Conservation (phyloP, 495 filamentous ascomycete species). For the Cercophora scortea region DNA sequence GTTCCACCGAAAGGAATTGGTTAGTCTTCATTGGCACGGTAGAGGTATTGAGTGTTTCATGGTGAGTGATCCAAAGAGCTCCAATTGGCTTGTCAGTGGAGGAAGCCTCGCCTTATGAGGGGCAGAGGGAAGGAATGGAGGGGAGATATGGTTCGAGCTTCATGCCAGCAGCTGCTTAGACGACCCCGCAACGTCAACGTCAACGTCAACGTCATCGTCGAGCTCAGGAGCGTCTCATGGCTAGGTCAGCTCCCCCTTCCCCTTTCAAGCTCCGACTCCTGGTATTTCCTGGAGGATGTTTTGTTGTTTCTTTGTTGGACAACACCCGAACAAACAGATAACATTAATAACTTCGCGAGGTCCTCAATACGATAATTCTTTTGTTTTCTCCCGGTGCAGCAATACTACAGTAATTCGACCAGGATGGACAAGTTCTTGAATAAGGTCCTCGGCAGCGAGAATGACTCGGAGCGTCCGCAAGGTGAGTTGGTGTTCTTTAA, state of each 20-base stretch:
- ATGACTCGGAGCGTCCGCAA: constrained; percentile 5
- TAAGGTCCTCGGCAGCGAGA: constrained; percentile 8
- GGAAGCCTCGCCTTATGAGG: not conserved
- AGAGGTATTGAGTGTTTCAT: too few relatives aligned
- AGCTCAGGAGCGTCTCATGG: not conserved
- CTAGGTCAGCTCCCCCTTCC: not conserved
- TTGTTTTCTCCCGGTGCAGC: not conserved
- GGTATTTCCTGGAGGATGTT: not conserved
- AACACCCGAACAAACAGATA: too few relatives aligned
- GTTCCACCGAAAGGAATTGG: too few relatives aligned
- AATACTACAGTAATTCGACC: not conserved
- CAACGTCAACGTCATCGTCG: not conserved
- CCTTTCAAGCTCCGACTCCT: too few relatives aligned
- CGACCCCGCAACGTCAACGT: not conserved
- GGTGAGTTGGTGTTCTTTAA: not conserved
- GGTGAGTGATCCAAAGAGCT: too few relatives aligned
- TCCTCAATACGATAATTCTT: too few relatives aligned
- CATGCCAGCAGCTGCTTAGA: not conserved
- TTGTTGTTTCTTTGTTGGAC: not conserved
- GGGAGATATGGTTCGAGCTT: not conserved
- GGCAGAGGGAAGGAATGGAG: not conserved
- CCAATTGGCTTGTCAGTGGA: too few relatives aligned
- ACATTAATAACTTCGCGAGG: too few relatives aligned
- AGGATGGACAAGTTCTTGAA: constrained; percentile 10
- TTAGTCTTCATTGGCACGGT: too few relatives aligned